Percentiles rank a stretch among this genome's conserved stretches.
Evolutionary conservation across 345 rosid genomes (phyloP).

Genomic region (Mercurialis annua): DNA sequence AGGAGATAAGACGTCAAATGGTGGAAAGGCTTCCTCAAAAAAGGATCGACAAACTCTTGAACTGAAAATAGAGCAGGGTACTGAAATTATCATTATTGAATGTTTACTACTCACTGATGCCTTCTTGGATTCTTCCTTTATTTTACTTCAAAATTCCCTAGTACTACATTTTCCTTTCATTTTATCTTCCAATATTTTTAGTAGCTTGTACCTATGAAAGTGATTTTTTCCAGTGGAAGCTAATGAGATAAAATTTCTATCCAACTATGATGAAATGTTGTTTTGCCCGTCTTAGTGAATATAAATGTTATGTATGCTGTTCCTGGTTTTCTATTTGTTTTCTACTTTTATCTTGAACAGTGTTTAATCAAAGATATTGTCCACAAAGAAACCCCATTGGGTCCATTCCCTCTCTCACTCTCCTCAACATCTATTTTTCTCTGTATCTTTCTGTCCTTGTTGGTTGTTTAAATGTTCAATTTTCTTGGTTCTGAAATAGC

Average conservation of each 20-base stretch:
- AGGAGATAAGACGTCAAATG: constrained; percentile 41
- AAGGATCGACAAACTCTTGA: constrained; percentile 56
- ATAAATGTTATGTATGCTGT: too few species aligned
- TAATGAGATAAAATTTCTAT: not conserved
- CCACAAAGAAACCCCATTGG: not conserved
- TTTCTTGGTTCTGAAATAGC: not conserved
- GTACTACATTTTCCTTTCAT: not conserved
- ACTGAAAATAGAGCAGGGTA: constrained; percentile 64
- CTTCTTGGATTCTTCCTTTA: not conserved
- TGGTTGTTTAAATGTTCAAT: too few species aligned
- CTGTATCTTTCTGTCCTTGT: not conserved
- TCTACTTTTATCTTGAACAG: not conserved
- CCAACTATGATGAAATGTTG: not conserved
- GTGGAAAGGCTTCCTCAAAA: constrained; percentile 33
- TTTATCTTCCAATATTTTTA: not conserved
- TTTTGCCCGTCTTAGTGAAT: not conserved
- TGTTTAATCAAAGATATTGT: not conserved
- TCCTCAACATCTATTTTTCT: not conserved
- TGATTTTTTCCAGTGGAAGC: not conserved
- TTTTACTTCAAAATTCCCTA: not conserved
- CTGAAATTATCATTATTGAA: not conserved
- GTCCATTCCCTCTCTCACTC: not conserved
- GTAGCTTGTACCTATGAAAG: not conserved
- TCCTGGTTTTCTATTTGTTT: not conserved
- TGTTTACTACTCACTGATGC: not conserved